phyloP scores from a whole-genome alignment of 306 rosid species.

The Castanospermum australe region DNA sequence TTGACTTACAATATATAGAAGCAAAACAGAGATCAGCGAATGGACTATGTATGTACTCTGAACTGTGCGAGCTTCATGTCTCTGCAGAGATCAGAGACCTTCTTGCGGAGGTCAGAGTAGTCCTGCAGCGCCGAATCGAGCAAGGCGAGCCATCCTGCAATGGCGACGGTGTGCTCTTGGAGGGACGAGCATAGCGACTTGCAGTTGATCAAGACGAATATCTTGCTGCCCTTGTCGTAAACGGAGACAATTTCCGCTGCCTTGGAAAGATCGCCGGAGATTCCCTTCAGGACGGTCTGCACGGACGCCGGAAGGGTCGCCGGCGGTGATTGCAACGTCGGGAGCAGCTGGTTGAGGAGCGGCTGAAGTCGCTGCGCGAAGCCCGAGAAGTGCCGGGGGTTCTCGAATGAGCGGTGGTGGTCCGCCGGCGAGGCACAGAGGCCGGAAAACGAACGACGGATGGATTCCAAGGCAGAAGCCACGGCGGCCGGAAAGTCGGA shows the following conservation, averaged over 20 bases:
- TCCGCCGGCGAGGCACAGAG: conserved; percentile 18
- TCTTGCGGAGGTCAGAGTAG: conserved; percentile 43
- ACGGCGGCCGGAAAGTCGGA: neutral
- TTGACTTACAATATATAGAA: no score
- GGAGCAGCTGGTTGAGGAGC: conserved; percentile 29
- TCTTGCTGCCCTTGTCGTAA: conserved; percentile 39
- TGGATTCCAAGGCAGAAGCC: conserved; percentile 29
- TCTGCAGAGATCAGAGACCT: conserved; percentile 38
- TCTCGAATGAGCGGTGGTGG: conserved; percentile 28
- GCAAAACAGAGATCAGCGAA: neutral
- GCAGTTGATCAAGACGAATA: conserved; percentile 43
- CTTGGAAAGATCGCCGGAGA: conserved; percentile 27
- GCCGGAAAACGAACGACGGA: conserved; percentile 32
- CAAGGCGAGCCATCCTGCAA: conserved; percentile 48
- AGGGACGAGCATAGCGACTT: conserved; percentile 37
- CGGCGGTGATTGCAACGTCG: neutral
- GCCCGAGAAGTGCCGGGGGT: conserved; percentile 36
- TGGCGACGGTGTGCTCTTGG: conserved; percentile 22
- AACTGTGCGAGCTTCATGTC: conserved; percentile 58
- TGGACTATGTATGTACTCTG: conserved; percentile 24
- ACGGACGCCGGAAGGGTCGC: conserved; percentile 27
- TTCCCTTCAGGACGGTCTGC: conserved; percentile 42
- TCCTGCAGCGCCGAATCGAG: conserved; percentile 33
- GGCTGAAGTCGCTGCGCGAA: conserved; percentile 45
- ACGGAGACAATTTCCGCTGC: conserved; percentile 25